Base-by-base conservation (phyloP, 2,329 filamentous ascomycete species). In the Colletotrichum tofieldiae region DNA sequence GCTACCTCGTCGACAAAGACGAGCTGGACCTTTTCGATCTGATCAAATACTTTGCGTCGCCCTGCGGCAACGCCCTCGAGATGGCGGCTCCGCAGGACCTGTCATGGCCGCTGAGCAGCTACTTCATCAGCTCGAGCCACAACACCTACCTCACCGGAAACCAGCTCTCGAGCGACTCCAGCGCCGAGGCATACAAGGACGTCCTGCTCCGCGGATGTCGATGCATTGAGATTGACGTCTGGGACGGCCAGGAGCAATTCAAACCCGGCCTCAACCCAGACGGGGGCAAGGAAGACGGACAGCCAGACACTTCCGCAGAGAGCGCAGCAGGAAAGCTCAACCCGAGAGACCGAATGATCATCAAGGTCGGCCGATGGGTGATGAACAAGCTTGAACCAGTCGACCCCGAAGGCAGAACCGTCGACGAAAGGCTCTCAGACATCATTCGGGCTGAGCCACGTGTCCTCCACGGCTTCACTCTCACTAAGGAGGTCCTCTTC, bases 211-310 rank as follows among this genome's bases (percentile, higher is more conserved):
- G 94, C 64, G 95, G 94, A 3, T 97, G 95, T 77, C 92, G 95
- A 20, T 98, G 95, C 82, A 92, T 98, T 71, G 95, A 98, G 84
- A 93, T 98, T 72, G 95, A 98, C 78, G 96, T 96, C 77, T 98
- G 95, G 95, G 94, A 98, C 80, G 95, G 95, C 52, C 90, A 93
- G 70, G 92, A 95, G 77, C 94, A 49, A 5, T 66, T 39, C 39
- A 54, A 32, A 14, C 51, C 58, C 9, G 66, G 54, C 18, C 58
- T 23, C 69, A 92, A 95, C 77, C 94, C 78, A 78, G 93, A 81
- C 88, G 35, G 93, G 84, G 79, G 91, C 82, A 86, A 92, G 81
- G 87, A 93, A 81, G 84, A 89, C 77, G 12, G 84, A 80, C 65
- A 82, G 82, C 62, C 35, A 9, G 35, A 11, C 35, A 9, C 35